A percentile compares a stretch with the other conserved stretches of the same genome.
These are phyloP conservation scores for Excoecaria agallocha DNA, from an alignment of 345 rosid genomes.

Conservation along the genomic window DNA sequence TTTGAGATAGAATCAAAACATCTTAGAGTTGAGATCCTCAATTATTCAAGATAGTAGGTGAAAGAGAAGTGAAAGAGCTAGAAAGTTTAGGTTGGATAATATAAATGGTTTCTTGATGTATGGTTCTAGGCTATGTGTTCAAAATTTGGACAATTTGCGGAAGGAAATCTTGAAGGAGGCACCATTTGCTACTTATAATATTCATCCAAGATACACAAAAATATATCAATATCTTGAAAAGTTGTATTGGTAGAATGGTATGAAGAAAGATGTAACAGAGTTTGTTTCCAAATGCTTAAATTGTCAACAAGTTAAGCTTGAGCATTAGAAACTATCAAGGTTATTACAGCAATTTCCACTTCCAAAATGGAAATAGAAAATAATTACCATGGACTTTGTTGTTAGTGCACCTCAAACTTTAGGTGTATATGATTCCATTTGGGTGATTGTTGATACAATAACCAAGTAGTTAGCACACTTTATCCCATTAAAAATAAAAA, in stretches of 20 bases:
- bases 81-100: not conserved
- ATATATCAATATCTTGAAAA: too few species aligned
- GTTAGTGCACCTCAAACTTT: not conserved
- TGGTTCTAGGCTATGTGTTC: not conserved
- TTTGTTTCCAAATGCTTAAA: not conserved
- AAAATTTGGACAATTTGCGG: not conserved
- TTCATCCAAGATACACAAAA: not conserved
- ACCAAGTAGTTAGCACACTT: too few species aligned
- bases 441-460: not conserved
- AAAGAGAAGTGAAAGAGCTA: not conserved
- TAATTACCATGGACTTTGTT: too few species aligned
- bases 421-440: not conserved
- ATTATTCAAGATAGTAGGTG: not conserved
- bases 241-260: not conserved
- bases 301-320: not conserved
- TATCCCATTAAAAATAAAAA: too few species aligned
- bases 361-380: too few species aligned
- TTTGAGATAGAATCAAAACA: too few species aligned
- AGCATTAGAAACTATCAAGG: not conserved
- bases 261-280: not conserved
- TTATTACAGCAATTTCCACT: too few species aligned
- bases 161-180: not conserved
- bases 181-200: too few species aligned
- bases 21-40: not conserved
- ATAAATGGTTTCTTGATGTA: too few species aligned